Base-by-base conservation (phyloP, 2,329 filamentous ascomycete species). In the Neonectria sp. region DNA sequence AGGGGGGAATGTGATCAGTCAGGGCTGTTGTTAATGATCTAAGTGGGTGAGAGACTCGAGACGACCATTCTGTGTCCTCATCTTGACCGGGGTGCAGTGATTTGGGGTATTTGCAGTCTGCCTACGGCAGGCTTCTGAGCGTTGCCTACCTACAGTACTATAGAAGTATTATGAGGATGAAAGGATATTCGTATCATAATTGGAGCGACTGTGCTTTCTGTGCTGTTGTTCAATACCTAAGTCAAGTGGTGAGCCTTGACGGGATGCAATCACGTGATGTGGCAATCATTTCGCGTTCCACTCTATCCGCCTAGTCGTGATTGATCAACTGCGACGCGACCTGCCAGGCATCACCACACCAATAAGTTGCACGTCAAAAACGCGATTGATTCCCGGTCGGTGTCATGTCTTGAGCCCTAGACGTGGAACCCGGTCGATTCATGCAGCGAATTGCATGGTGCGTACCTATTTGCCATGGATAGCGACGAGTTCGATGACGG, bases 401-500 rank as follows among this genome's bases (percentile, higher is more conserved):
- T 37, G 37, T n/a, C 24, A 58, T 66, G 63, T 13, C n/a, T 60
- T 65, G 46, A 61, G 13, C 33, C 37, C 3, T 25, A 8, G 33
- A 40, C 15, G 21, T 35, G n/a, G 35, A 24, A 21, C 17, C 49
- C 12, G 31, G 29, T 6, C 40, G 13, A 35, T 35, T 33, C 21
- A 9, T 29, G 17, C 7, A 35, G 12, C 5, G 9, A 5, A 21
- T 45, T 17, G 6, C n/a, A 21, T 60, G 57, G 49, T 60, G 43
- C 31, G 43, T 46, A 45, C 31, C 60, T 67, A 49, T 35, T 59
- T 58, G 73, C 52, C 52, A 88, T 88, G 87, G 85, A 88, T 67
- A 85, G 82, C 67, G 89, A 92, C 71, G 89, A 91, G 52, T 92
- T 89, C 75, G 89, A 89, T 65, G 89, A 90, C 68, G 86, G 88